phyloP scores from a whole-genome alignment of 2,329 filamentous ascomycete genomes.

The Ophiostoma australiae region DNA sequence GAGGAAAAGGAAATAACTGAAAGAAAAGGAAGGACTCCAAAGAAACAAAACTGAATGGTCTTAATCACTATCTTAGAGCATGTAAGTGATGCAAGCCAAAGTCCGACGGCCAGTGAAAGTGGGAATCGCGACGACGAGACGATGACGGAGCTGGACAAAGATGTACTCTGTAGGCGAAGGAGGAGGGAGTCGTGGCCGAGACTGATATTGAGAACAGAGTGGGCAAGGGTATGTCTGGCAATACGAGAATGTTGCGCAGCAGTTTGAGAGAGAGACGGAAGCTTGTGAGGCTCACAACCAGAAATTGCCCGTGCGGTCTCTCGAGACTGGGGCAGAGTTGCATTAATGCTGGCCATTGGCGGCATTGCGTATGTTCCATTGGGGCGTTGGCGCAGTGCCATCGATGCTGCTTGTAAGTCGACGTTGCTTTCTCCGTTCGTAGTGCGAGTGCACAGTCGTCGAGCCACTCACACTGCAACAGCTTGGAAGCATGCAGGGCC shows the following conservation, averaged over 20 bases:
- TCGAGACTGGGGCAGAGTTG: neutral
- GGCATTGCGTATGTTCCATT: conserved; percentile 4
- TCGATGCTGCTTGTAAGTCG: neutral
- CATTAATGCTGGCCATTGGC: neutral
- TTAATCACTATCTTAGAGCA: neutral
- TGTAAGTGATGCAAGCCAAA: neutral
- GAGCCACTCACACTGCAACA: neutral
- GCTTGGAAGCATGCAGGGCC: neutral
- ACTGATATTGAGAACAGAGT: neutral
- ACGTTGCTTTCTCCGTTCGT: neutral
- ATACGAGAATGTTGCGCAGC: neutral
- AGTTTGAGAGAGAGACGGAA: neutral
- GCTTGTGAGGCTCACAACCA: neutral
- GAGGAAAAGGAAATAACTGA: neutral
- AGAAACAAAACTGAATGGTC: neutral
- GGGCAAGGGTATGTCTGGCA: neutral
- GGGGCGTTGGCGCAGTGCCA: neutral
- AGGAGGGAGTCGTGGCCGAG: neutral
- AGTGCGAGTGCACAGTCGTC: conserved; percentile 1
- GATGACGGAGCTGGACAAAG: neutral
- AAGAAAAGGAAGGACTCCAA: neutral
- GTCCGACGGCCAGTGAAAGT: neutral
- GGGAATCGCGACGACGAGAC: neutral
- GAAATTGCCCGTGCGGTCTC: neutral
- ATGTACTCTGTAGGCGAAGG: neutral